Conservation (phyloP, 2,329 filamentous ascomycete species). For the Neofusicoccum umdonicola region DNA sequence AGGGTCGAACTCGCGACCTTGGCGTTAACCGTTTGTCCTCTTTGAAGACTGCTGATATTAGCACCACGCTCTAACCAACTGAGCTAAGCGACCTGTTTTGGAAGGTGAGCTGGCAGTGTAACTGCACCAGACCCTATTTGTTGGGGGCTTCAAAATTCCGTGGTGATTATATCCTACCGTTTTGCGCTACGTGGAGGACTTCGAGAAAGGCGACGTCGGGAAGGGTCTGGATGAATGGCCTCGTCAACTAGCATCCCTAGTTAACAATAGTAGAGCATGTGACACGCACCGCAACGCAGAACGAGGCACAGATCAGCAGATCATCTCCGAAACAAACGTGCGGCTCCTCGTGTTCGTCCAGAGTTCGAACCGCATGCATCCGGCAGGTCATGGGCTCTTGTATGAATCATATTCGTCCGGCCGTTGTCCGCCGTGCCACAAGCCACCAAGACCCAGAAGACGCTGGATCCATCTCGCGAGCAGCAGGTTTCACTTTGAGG, state of each 20-base stretch:
- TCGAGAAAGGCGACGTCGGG: not conserved
- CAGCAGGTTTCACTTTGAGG: not conserved
- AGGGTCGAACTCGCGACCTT: constrained; percentile 22
- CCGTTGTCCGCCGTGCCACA: not conserved
- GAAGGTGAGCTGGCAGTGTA: not conserved
- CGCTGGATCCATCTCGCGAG: not conserved
- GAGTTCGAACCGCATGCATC: not conserved
- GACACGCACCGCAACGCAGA: not conserved
- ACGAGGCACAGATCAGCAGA: not conserved
- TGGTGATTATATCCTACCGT: not conserved
- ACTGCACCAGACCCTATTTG: not conserved
- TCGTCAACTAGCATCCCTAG: not conserved
- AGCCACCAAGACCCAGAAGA: not conserved
- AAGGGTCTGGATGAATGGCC: not conserved
- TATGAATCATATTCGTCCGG: not conserved
- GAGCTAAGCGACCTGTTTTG: constrained; percentile 19
- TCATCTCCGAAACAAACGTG: not conserved
- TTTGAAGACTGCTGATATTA: constrained; percentile 5
- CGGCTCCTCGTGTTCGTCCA: not conserved
- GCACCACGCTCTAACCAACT: constrained; percentile 23
- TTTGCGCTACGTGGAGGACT: not conserved
- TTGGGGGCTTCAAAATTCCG: fast-evolving
- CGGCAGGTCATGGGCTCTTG: not conserved
- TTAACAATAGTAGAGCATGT: not conserved
- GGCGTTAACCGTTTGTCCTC: constrained; percentile 6